phyloP scores from a whole-genome alignment of 1,284 basidiomycete species.

The Cystobasidium sp. region DNA sequence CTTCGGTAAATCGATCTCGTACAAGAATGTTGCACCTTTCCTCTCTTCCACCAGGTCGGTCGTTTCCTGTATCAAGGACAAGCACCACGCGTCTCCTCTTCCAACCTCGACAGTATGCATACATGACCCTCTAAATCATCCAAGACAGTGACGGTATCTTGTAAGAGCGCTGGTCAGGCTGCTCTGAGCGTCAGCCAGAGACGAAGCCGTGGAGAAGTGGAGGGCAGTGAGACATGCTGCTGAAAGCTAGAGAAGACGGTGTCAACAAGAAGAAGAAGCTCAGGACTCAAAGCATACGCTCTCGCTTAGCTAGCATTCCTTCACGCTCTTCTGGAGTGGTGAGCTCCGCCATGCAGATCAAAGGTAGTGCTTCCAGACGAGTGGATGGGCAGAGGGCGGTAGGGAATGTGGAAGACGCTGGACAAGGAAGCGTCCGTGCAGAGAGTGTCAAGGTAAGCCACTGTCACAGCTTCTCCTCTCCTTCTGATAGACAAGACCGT shows the following conservation, averaged over 20 bases:
- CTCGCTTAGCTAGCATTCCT: conserved; percentile 12
- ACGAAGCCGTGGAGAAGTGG: not conserved
- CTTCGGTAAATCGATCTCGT: too few species aligned
- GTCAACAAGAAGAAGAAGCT: conserved; percentile 9
- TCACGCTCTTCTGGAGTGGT: not conserved
- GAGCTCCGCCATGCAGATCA: conserved; percentile 3
- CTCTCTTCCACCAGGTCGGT: too few species aligned
- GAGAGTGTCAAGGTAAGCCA: not conserved
- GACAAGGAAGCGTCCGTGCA: not conserved
- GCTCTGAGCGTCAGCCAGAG: too few species aligned
- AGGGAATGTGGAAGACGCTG: not conserved
- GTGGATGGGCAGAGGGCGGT: not conserved
- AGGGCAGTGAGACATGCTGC: conserved; percentile 10
- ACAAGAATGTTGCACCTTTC: too few species aligned
- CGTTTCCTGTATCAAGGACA: too few species aligned
- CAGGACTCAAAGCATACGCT: not conserved
- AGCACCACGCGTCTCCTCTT: too few species aligned
- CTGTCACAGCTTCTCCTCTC: not conserved
- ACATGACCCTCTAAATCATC: too few species aligned
- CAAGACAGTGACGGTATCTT: too few species aligned
- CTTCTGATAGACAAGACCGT: not conserved
- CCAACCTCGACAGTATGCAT: too few species aligned
- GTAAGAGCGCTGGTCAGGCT: too few species aligned
- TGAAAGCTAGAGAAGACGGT: conserved; percentile 9
- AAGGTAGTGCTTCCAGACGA: conserved; percentile 14